Base-by-base conservation (phyloP, 2,329 filamentous ascomycete genomes). In the Neophaeococcomyces aloes region DNA sequence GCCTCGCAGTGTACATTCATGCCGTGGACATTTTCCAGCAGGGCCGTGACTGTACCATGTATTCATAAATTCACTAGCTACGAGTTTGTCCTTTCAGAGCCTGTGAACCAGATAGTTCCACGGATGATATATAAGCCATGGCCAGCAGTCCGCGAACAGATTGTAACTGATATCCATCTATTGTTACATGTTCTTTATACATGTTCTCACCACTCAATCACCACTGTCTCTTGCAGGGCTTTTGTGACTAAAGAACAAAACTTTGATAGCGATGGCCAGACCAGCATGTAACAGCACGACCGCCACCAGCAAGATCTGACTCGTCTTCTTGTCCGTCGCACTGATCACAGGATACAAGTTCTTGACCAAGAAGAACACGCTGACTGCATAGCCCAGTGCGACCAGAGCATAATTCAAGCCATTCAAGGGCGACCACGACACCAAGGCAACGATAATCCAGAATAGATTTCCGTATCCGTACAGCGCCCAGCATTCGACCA, bases 401-500 rank as follows among this genome's bases (percentile, higher is more conserved):
- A 95, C 88, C 62, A 98, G 94, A 14, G 86, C 77, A 76, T 86
- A 96, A 69, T 98, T 98, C 53, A 98, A 76, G 44, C 86, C 78
- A 43, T 78, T 79, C 55, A 95, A 69, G 42, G 83, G 83, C 51
- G 83, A 89, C 84, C 88, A 95, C 61, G 83, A 87, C 54, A 95
- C 85, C 50, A 94, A 67, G 37, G 91, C 88, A 33, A 98, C 88
- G 2, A 83, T 86, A 56, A 98, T 88, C 91, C 91, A 98, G 59
- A 98, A 86, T 57, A 98, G 71, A 67, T 98, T 98, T 45, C 83
- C 78, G 70, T 98, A 98, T 43, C 91, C 91, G 64, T 96, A 98
- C 29, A 98, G 71, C 47, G 87, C 85, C 79, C 86, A 88, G 70
- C 87, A 94, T 69, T 98, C 91, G 53, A 98, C 76, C 47, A 98